Percentiles rank a stretch among this genome's conserved stretches.
phyloP scores from a whole-genome alignment of 2,329 filamentous ascomycete species.

The Ilyonectria destructans region DNA sequence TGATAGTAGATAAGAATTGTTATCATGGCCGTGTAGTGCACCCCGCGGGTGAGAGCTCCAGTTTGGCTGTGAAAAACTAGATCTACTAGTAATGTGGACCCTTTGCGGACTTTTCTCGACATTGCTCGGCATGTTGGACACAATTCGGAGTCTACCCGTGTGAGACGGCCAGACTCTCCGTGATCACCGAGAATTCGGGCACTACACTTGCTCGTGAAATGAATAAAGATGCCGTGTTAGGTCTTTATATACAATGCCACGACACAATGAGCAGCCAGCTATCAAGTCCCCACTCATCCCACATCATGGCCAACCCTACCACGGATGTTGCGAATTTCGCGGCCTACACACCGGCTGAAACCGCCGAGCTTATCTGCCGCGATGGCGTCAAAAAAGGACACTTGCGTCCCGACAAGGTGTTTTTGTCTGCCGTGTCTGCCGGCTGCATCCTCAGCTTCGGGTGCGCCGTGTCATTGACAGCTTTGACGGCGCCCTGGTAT shows the following conservation, averaged over 20 bases:
- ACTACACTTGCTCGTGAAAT: neutral
- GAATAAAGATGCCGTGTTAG: constrained; percentile 1
- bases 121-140: constrained; percentile 26
- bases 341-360: constrained; percentile 44
- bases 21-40: no score
- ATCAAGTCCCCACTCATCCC: neutral
- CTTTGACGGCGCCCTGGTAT: constrained; percentile 45
- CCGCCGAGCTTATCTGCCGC: constrained; percentile 42
- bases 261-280: constrained; percentile 3
- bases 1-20: no score
- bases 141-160: constrained; percentile 13
- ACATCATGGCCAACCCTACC: constrained; percentile 39
- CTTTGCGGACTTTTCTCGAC: constrained; percentile 32
- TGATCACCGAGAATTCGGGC: neutral
- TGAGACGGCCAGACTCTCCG: neutral
- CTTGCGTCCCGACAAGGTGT: constrained; percentile 41
- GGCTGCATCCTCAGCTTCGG: constrained; percentile 45
- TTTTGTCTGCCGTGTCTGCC: constrained; percentile 41
- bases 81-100: constrained; percentile 18
- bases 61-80: constrained; percentile 15
- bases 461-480: constrained; percentile 42
- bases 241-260: neutral
- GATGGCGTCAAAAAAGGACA: constrained; percentile 41
- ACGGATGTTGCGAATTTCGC: constrained; percentile 38
- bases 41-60: constrained; percentile 2